Percentiles rank a stretch among this genome's conserved stretches.
These are phyloP conservation scores for Malbranchea zuffiana DNA, from an alignment of 2,329 filamentous ascomycete species.

Conservation along the genomic window DNA sequence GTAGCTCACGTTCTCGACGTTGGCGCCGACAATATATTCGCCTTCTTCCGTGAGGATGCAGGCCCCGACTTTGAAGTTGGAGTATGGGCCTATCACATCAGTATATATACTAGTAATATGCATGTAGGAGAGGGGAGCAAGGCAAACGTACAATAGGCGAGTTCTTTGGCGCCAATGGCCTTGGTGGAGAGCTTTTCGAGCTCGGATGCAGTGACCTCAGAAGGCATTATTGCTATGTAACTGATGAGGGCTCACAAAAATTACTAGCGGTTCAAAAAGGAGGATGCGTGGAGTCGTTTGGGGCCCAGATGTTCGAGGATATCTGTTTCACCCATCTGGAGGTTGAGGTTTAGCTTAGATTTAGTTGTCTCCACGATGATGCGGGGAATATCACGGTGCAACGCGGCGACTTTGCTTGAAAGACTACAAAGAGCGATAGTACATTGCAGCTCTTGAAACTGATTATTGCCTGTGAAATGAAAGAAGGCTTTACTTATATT, in stretches of 20 bases:
- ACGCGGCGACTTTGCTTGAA: too few relatives aligned
- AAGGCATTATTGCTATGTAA: slow-evolving; percentile 10
- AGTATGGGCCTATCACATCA: slow-evolving; percentile 57
- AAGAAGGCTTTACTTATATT: too few relatives aligned
- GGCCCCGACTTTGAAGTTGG: slow-evolving; percentile 80
- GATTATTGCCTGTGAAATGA: too few relatives aligned
- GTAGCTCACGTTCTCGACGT: slow-evolving; percentile 87
- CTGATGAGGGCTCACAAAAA: not conserved
- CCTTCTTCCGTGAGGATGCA: slow-evolving; percentile 55
- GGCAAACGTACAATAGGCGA: slow-evolving; percentile 60
- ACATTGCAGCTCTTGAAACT: too few relatives aligned
- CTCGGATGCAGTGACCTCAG: slow-evolving; percentile 48
- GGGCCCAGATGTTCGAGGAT: not conserved
- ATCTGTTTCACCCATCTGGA: too few relatives aligned
- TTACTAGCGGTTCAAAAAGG: not conserved
- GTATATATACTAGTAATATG: slow-evolving; percentile 1
- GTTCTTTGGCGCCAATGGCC: slow-evolving; percentile 60
- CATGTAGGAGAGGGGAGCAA: not conserved
- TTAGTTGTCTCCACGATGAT: too few relatives aligned
- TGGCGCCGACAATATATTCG: slow-evolving; percentile 60
- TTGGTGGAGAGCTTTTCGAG: slow-evolving; percentile 52
- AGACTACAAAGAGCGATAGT: too few relatives aligned
- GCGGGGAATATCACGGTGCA: too few relatives aligned
- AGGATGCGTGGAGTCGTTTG: not conserved
- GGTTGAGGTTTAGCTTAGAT: too few relatives aligned